A percentile compares a stretch with the other conserved stretches of the same genome.
These are phyloP conservation scores for Agaricus sinodeliciosus DNA, from an alignment of 768 basidiomycete genomes.

Conservation along the genomic window DNA sequence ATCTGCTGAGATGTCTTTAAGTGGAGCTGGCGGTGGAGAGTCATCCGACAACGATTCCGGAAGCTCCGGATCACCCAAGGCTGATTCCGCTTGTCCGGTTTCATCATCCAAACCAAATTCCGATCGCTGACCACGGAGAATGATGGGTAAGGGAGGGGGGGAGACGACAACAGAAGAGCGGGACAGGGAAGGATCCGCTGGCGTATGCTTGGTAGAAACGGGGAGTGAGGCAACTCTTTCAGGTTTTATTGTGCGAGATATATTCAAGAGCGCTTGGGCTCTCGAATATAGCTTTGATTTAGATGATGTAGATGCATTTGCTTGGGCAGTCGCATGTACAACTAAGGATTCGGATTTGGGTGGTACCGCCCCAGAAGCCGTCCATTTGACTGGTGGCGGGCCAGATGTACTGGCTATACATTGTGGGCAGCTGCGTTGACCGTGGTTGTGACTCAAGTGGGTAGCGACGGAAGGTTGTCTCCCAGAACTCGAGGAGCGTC, in stretches of 20 bases:
- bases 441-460: neutral
- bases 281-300: slow-evolving; percentile 14
- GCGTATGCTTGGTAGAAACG: slow-evolving; percentile 8
- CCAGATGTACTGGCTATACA: neutral
- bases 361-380: neutral
- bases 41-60: slow-evolving; percentile 4
- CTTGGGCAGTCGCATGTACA: too few species aligned
- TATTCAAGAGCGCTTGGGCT: slow-evolving; percentile 15
- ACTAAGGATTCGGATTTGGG: neutral
- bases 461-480: slow-evolving; percentile 11
- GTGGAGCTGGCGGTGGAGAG: slow-evolving; percentile 1
- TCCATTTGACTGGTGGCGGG: too few species aligned
- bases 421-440: neutral
- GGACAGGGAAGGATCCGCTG: slow-evolving; percentile 11
- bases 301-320: slow-evolving; percentile 2
- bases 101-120: slow-evolving; percentile 21
- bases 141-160: slow-evolving; percentile 34
- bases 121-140: slow-evolving; percentile 29
- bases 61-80: slow-evolving; percentile 6
- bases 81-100: slow-evolving; percentile 6
- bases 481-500: slow-evolving; percentile 17
- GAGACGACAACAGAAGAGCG: slow-evolving; percentile 25
- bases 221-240: slow-evolving; percentile 17
- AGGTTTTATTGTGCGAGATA: slow-evolving; percentile 17
- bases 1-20: neutral